Percentiles rank a stretch among this genome's conserved stretches.
Conservation (phyloP, 768 basidiomycete genomes). For the Amanita subjunquillea region DNA sequence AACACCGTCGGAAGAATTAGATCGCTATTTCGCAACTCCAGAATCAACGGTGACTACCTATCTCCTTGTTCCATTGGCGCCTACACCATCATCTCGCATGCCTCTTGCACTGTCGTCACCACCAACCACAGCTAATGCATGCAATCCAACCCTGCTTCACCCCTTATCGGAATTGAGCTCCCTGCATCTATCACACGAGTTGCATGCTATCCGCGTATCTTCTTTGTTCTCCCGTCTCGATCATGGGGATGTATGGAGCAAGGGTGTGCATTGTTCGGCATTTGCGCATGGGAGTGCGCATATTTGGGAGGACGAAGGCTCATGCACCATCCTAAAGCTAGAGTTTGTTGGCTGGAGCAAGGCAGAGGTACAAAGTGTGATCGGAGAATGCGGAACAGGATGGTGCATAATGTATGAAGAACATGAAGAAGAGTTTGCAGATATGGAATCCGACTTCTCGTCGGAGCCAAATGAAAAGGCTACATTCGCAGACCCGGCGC, state of each 20-base stretch:
- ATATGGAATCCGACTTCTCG: conserved; percentile 11
- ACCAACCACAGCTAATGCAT: background rate
- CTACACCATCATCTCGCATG: conserved; percentile 57
- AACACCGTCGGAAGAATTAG: conserved; percentile 23
- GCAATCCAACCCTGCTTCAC: conserved; percentile 11
- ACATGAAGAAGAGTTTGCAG: conserved; percentile 15
- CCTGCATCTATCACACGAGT: conserved; percentile 41
- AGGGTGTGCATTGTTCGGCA: conserved; percentile 49
- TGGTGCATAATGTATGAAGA: conserved; percentile 71
- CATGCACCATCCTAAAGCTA: conserved; percentile 58
- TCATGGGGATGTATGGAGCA: conserved; percentile 54
- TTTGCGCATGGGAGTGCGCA: conserved; percentile 35
- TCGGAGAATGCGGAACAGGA: conserved; percentile 62
- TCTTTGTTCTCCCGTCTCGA: conserved; percentile 67
- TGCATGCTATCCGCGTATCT: conserved; percentile 55
- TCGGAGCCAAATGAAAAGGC: conserved; percentile 19
- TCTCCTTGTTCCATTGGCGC: conserved; percentile 69
- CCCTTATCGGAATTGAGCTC: conserved; percentile 10
- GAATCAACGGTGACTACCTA: conserved; percentile 42
- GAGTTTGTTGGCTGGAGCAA: conserved; percentile 69
- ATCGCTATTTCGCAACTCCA: conserved; percentile 50
- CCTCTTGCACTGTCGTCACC: conserved; percentile 35
- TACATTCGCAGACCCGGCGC: conserved; percentile 40
- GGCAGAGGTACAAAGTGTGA: conserved; percentile 49
- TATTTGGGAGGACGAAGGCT: conserved; percentile 26